These are phyloP conservation scores for Lichtheimia ornata DNA, from an alignment of 371 early-diverging fungal species.

Conservation along the genomic window DNA sequence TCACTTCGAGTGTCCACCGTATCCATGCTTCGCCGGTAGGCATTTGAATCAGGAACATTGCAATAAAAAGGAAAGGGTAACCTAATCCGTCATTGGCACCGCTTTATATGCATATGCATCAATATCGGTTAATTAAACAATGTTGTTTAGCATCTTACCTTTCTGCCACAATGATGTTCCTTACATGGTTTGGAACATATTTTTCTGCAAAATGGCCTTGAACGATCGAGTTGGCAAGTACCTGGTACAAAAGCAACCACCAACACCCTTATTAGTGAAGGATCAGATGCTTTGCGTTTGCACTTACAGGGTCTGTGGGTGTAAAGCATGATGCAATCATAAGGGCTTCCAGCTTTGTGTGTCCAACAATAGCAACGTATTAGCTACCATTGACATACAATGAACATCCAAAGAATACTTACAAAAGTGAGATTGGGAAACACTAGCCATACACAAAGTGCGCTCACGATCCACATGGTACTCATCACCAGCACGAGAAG, in stretches of 20 bases:
- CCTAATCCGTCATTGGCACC: slow-evolving; percentile 85
- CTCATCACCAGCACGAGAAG: slow-evolving; percentile 80
- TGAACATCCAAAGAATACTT: slow-evolving; percentile 8
- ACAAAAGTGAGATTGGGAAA: slow-evolving; percentile 25
- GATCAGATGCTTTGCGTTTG: too few relatives aligned
- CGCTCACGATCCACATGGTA: slow-evolving; percentile 50
- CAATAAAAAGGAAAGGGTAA: slow-evolving; percentile 83
- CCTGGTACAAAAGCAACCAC: slow-evolving; percentile 19
- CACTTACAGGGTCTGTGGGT: slow-evolving; percentile 48
- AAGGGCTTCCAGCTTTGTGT: slow-evolving; percentile 33
- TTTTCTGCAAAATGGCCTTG: slow-evolving; percentile 94
- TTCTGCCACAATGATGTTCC: slow-evolving; percentile 86
- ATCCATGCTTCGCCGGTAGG: slow-evolving; percentile 60
- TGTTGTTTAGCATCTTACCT: slow-evolving; percentile 28
- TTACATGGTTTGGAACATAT: slow-evolving; percentile 79
- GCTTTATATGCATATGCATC: slow-evolving; percentile 25
- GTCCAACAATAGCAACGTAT: background rate
- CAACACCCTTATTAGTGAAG: too few relatives aligned
- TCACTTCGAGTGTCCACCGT: slow-evolving; percentile 69
- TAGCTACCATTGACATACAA: background rate
- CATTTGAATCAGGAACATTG: slow-evolving; percentile 65
- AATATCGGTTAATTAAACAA: background rate
- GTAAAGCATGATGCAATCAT: slow-evolving; percentile 49
- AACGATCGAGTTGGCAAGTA: slow-evolving; percentile 91
- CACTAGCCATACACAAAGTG: slow-evolving; percentile 15